Evolutionary conservation across 108 stramenopile species (phyloP).

Genomic region (Conticribra guillardii): DNA sequence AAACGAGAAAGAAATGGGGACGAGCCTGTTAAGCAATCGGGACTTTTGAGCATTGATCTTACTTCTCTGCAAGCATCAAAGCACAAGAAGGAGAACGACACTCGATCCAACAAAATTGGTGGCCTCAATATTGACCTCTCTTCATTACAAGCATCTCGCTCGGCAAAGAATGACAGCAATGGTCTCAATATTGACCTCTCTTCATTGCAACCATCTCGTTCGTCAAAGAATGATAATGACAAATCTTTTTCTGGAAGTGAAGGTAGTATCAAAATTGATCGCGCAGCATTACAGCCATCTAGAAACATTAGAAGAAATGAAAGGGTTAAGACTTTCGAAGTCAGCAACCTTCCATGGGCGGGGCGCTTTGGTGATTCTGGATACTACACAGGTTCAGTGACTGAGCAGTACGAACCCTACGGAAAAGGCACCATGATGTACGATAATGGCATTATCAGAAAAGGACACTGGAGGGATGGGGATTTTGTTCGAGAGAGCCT

Average conservation of each 20-base stretch:
- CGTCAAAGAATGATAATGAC: background rate
- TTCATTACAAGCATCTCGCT: background rate
- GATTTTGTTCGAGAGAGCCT: constrained; percentile 44
- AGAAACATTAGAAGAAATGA: constrained; percentile 3
- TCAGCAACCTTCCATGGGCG: constrained; percentile 39
- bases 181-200: background rate
- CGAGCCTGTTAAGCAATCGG: constrained; percentile 3
- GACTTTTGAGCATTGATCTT: constrained; percentile 27
- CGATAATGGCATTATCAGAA: constrained; percentile 36
- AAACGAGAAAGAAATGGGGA: constrained; percentile 1
- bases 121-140: background rate
- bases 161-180: background rate
- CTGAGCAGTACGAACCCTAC: constrained; percentile 47
- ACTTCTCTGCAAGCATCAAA: constrained; percentile 35
- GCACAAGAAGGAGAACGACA: background rate
- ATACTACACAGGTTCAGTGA: constrained; percentile 48
- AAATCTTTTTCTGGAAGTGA: constrained; percentile 7
- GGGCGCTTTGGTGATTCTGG: constrained; percentile 48
- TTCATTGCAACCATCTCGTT: background rate
- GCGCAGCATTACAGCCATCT: constrained; percentile 20
- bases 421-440: constrained; percentile 50
- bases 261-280: constrained; percentile 25
- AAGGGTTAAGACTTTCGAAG: constrained; percentile 36
- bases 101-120: background rate
- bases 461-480: constrained; percentile 49